Conservation (phyloP, 75 land plant genomes). For the Cunninghamia lanceolata region DNA sequence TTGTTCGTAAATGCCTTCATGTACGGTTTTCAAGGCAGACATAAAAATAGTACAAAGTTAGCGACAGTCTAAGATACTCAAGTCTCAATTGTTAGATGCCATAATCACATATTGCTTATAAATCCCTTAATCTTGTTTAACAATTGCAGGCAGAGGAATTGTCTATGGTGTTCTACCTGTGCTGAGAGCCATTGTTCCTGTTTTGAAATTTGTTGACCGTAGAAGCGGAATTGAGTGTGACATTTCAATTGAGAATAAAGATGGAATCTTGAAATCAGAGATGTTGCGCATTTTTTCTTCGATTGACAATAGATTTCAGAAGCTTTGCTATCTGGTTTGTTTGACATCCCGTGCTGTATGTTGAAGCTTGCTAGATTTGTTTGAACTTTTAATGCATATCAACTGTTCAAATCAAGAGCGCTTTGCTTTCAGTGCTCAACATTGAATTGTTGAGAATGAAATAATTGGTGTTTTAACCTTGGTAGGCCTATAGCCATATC, state of each 20-base stretch:
- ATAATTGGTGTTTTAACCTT: background rate
- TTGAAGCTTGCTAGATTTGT: background rate
- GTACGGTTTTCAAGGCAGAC: background rate
- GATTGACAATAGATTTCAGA: conserved; percentile 74
- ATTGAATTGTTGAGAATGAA: background rate
- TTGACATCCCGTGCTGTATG: background rate
- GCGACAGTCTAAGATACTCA: background rate
- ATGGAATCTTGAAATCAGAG: conserved; percentile 67
- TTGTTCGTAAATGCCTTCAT: background rate
- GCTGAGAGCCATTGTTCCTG: conserved; percentile 64
- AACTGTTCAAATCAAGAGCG: background rate
- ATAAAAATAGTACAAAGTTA: background rate
- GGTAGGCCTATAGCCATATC: background rate
- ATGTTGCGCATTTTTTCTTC: conserved; percentile 41
- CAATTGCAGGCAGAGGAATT: conserved; percentile 26
- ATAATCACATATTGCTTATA: background rate
- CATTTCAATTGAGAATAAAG: conserved; percentile 75
- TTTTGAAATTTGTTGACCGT: conserved; percentile 62
- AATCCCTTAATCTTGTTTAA: background rate
- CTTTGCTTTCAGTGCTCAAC: background rate
- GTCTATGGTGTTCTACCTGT: conserved; percentile 42
- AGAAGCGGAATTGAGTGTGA: conserved; percentile 74
- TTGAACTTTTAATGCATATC: background rate
- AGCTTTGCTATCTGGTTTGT: conserved; percentile 73
- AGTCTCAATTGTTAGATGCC: background rate